phyloP scores from a whole-genome alignment of 306 rosid genomes.

The Argentina anserina region DNA sequence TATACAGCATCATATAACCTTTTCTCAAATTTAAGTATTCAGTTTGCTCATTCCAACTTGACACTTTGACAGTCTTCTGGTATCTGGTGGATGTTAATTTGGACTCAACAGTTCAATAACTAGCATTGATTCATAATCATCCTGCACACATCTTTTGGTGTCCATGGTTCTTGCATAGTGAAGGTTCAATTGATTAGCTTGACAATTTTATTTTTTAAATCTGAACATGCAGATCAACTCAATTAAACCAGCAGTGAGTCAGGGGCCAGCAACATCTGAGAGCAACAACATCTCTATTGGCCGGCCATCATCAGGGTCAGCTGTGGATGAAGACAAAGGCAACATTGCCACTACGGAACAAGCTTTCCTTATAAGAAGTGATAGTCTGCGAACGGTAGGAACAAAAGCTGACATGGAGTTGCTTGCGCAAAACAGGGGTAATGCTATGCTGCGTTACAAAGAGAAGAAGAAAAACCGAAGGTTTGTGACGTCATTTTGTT shows the following conservation, averaged over 20 bases:
- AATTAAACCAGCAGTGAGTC: slow-evolving; percentile 36
- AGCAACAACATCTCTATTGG: slow-evolving; percentile 43
- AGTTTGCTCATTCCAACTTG: background rate
- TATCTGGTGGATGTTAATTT: background rate
- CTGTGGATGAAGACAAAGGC: slow-evolving; percentile 22
- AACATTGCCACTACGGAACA: slow-evolving; percentile 27
- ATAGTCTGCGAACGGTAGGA: slow-evolving; percentile 31
- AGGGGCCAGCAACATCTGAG: slow-evolving; percentile 51
- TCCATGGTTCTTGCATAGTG: background rate
- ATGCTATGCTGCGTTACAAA: slow-evolving; percentile 73
- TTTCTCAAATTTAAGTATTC: background rate
- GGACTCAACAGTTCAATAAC: background rate
- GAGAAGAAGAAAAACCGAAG: slow-evolving; percentile 73
- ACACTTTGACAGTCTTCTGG: background rate
- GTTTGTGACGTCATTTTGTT: slow-evolving; percentile 10
- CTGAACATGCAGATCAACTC: slow-evolving; percentile 38
- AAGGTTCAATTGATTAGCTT: background rate
- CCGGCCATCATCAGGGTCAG: slow-evolving; percentile 30
- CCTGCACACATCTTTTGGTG: background rate
- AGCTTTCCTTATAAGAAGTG: slow-evolving; percentile 33
- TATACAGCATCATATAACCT: background rate
- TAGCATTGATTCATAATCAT: background rate
- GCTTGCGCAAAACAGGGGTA: slow-evolving; percentile 57
- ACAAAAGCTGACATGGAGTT: slow-evolving; percentile 42
- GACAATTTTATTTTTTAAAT: background rate